Evolutionary conservation across 352 stramenopile genomes (phyloP).

Genomic region (Phytophthora fragariaefolia): DNA sequence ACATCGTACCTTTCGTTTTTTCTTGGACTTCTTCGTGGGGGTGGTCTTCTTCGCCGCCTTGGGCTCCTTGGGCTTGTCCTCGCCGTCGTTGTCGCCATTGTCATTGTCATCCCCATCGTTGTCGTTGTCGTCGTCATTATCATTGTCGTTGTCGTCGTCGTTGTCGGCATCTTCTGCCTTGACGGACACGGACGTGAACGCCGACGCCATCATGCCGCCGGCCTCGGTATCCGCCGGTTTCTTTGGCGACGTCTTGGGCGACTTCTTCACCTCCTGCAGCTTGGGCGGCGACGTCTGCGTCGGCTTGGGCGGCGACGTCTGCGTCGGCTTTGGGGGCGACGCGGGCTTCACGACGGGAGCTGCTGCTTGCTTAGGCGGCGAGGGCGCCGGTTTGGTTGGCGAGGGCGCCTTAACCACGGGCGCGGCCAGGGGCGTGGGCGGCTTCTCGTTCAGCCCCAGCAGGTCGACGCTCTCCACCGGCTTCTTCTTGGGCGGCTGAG

Average conservation of each 20-base stretch:
- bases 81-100: slow-evolving; percentile 16
- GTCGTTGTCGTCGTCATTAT: slow-evolving; percentile 46
- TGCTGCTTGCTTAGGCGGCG: slow-evolving; percentile 19
- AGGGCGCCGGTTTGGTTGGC: slow-evolving; percentile 20
- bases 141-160: slow-evolving; percentile 42
- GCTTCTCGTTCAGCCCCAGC: slow-evolving; percentile 49
- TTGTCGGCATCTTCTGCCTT: slow-evolving; percentile 39
- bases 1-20: slow-evolving; percentile 71
- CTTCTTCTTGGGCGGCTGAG: slow-evolving; percentile 31
- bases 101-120: slow-evolving; percentile 26
- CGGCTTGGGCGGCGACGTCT: slow-evolving; percentile 25
- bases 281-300: slow-evolving; percentile 20
- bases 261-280: slow-evolving; percentile 27
- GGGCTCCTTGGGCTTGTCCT: slow-evolving; percentile 32
- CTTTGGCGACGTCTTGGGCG: slow-evolving; percentile 30
- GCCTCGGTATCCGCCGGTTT: slow-evolving; percentile 30
- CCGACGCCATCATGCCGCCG: slow-evolving; percentile 30
- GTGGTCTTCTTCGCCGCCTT: slow-evolving; percentile 39
- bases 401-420: slow-evolving; percentile 29
- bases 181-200: slow-evolving; percentile 40
- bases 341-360: slow-evolving; percentile 19
- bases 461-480: slow-evolving; percentile 52
- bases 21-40: slow-evolving; percentile 66
- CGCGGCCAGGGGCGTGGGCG: slow-evolving; percentile 25
- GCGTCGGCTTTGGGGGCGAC: slow-evolving; percentile 13